These are phyloP conservation scores for Cunninghamia lanceolata DNA, from an alignment of 75 land plant species.

Conservation along the genomic window DNA sequence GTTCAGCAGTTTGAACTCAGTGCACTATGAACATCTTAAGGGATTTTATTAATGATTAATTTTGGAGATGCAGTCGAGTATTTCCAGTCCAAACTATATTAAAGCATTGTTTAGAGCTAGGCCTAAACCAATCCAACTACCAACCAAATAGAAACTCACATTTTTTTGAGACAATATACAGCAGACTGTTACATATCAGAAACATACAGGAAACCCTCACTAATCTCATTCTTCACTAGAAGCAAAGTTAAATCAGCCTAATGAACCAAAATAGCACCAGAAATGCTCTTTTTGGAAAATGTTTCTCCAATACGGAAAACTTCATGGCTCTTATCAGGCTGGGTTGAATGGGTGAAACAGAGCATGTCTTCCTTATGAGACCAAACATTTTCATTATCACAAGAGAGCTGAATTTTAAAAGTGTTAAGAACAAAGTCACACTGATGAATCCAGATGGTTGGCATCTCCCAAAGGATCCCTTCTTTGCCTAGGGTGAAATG, in stretches of 20 bases:
- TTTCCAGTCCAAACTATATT: background rate
- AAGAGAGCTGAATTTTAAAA: background rate
- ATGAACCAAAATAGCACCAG: background rate
- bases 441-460: background rate
- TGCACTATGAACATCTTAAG: background rate
- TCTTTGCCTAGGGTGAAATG: slow-evolving; percentile 43
- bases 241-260: background rate
- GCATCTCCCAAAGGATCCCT: background rate
- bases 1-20: background rate
- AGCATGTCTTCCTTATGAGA: background rate
- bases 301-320: background rate
- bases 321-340: background rate
- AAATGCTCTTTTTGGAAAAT: background rate
- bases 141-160: background rate
- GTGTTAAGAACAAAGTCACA: background rate
- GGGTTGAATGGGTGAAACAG: background rate
- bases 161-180: background rate
- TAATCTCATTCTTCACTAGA: background rate
- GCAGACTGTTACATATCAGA: background rate
- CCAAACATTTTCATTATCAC: background rate
- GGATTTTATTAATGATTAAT: background rate
- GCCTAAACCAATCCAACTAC: background rate
- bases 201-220: background rate
- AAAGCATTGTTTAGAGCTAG: background rate
- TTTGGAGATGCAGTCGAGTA: background rate